Percentiles rank a stretch among this genome's conserved stretches.
Conservation (phyloP, 768 basidiomycete genomes). For the Grammothele lineata region DNA sequence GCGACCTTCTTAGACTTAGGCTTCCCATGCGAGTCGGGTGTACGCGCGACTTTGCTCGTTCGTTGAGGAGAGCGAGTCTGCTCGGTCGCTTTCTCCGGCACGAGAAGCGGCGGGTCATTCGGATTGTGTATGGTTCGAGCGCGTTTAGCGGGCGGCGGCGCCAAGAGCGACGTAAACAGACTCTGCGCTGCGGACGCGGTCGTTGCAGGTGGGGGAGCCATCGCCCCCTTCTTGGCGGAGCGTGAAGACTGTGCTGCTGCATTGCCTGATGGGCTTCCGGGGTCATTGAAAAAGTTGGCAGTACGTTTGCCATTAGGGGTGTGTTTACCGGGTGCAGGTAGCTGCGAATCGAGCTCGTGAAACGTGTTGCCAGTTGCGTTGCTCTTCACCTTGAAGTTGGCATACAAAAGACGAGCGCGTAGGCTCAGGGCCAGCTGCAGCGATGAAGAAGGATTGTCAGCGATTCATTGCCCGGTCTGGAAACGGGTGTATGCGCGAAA, state of each 20-base stretch:
- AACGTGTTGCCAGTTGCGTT: slow-evolving; percentile 64
- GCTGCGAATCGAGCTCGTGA: slow-evolving; percentile 66
- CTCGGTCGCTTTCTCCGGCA: slow-evolving; percentile 33
- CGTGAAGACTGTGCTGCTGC: slow-evolving; percentile 39
- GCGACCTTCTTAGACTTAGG: slow-evolving; percentile 22
- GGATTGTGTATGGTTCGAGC: slow-evolving; percentile 79
- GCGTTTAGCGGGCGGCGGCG: slow-evolving; percentile 70
- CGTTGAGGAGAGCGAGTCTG: slow-evolving; percentile 20
- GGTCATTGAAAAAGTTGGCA: slow-evolving; percentile 48
- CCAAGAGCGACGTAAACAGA: slow-evolving; percentile 71
- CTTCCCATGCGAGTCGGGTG: slow-evolving; percentile 10
- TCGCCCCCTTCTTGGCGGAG: slow-evolving; percentile 22
- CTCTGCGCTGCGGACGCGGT: slow-evolving; percentile 47
- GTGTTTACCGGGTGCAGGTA: slow-evolving; percentile 35
- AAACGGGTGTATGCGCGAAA: too few species aligned
- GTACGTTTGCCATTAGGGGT: slow-evolving; percentile 23
- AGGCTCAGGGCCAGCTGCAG: slow-evolving; percentile 75
- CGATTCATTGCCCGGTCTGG: neutral
- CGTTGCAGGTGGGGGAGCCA: slow-evolving; percentile 26
- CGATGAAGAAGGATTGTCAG: slow-evolving; percentile 13
- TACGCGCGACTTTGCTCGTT: slow-evolving; percentile 20
- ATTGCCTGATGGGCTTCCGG: slow-evolving; percentile 44
- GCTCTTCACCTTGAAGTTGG: slow-evolving; percentile 78
- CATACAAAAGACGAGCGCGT: slow-evolving; percentile 76
- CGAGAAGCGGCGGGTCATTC: slow-evolving; percentile 59